Evolutionary conservation across 2,329 filamentous ascomycete species (phyloP), one percentile per base, ranked within the genome.

Genomic region (Calonectria ilicicola): DNA sequence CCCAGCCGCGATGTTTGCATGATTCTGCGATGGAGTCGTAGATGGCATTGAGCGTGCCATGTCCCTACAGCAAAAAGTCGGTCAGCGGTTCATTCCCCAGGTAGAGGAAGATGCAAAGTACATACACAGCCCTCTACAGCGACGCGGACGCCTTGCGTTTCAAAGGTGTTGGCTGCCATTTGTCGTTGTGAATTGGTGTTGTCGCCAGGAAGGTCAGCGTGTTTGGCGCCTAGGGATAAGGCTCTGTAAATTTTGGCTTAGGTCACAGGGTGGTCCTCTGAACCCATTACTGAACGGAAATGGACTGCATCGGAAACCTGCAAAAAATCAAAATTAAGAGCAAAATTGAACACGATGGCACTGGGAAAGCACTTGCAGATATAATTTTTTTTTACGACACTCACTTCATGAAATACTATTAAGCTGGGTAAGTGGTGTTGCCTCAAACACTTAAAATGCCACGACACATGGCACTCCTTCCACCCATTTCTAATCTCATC

Each of bases 21-120:
- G 95, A 89, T 75, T 90, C 88, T 47, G 89, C 86, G 29, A 98
- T 91, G 1, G 94, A 93, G 1, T 93, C 91, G 83, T 98, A 99
- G 78, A 99, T 98, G 70, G 95, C 94, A 82, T 98, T 91, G 65
- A 99, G 91, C 1, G 93, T 95, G 75, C 97, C 97, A 85, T 99
- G 97, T 71, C 96, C 96, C 94, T 97, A 72, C 7, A 17, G 47
- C 27, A 53, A n/a, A 14, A 15, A 27, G 76, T 85, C 69, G 83
- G 69, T 70, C 38, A 21, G 2, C 44, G 23, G 35, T 14, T 23
- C 21, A 14, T 23, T 23, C 26, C 32, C n/a, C 1, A 27, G 19
- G 7, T 2, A 21, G 14, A 17, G 19, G 17, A 15, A n/a, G 26
- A n/a, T 12, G 15, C 15, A 7, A 14, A 51, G 17, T 3, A 74